phyloP scores from a whole-genome alignment of 2,329 filamentous ascomycete species.

The Aureobasidium sp. region DNA sequence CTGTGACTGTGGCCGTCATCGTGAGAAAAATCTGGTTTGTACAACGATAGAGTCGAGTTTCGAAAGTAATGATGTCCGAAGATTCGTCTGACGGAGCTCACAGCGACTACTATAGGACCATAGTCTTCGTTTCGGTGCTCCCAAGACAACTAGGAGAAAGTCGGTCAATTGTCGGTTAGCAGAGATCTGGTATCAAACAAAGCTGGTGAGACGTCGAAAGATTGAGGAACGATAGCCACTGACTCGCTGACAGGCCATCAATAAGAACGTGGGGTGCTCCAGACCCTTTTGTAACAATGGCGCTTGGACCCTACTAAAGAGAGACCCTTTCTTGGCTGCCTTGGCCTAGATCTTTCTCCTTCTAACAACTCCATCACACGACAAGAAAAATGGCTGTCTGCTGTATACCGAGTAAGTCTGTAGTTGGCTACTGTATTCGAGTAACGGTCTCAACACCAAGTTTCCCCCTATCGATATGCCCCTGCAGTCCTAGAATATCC shows the following conservation, averaged over 20 bases:
- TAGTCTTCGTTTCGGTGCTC: neutral
- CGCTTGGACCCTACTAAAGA: neutral
- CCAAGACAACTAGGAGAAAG: neutral
- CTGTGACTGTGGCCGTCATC: slow-evolving; percentile 18
- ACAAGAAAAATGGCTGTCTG: neutral
- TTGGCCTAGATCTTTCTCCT: neutral
- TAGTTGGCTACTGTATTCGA: neutral
- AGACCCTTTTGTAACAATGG: neutral
- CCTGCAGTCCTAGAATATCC: too few relatives aligned
- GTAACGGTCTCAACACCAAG: neutral
- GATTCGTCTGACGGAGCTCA: neutral
- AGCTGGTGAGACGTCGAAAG: neutral
- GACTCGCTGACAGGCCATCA: neutral
- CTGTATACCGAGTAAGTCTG: neutral
- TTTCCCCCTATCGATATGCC: neutral
- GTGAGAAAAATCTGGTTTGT: neutral
- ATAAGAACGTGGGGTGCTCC: neutral
- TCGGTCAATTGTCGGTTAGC: neutral
- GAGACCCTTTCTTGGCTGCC: neutral
- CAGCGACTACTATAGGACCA: neutral
- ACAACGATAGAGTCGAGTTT: neutral
- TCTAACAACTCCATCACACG: neutral
- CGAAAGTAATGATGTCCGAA: neutral
- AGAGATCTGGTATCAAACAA: neutral
- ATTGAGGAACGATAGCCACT: neutral